Conservation (phyloP, 805 yeast species). For the Yamadazyma philogaea region DNA sequence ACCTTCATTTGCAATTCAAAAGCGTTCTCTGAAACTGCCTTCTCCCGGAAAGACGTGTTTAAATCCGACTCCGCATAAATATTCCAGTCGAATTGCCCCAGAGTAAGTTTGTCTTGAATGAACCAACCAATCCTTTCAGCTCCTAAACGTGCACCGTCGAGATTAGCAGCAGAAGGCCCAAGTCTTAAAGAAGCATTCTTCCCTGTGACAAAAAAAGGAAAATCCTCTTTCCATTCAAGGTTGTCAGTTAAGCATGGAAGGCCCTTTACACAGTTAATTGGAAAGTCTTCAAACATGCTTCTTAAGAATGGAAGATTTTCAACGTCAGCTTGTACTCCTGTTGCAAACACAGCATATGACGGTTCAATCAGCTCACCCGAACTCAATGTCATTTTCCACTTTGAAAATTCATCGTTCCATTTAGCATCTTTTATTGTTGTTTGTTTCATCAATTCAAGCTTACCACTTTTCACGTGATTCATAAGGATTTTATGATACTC, state of each 20-base stretch:
- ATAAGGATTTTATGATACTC: conserved; percentile 35
- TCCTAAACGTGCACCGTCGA: conserved; percentile 45
- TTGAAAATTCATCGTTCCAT: conserved; percentile 23
- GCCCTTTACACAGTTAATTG: conserved; percentile 34
- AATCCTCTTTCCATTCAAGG: conserved; percentile 37
- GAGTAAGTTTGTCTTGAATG: conserved; percentile 18
- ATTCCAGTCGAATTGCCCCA: conserved; percentile 12
- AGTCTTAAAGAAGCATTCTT: conserved; percentile 40
- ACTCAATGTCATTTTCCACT: conserved; percentile 23
- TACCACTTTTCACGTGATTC: conserved; percentile 29
- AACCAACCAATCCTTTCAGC: conserved; percentile 46
- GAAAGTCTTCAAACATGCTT: conserved; percentile 22
- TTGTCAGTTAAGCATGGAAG: conserved; percentile 44
- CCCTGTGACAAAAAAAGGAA: conserved; percentile 43
- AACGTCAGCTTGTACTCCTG: conserved; percentile 36
- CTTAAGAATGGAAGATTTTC: conserved; percentile 27
- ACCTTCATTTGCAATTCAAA: not conserved
- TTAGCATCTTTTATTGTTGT: conserved; percentile 23
- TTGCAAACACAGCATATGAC: conserved; percentile 41
- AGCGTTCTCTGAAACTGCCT: conserved; percentile 8
- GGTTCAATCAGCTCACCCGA: not conserved
- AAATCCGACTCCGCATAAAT: conserved; percentile 6
- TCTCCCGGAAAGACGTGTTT: not conserved
- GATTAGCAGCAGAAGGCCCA: conserved; percentile 46
- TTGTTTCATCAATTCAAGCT: conserved; percentile 25